Percentiles rank a stretch among this genome's conserved stretches.
Conservation (phyloP, 2,329 filamentous ascomycete genomes). For the Colletotrichum neosansevieriae region DNA sequence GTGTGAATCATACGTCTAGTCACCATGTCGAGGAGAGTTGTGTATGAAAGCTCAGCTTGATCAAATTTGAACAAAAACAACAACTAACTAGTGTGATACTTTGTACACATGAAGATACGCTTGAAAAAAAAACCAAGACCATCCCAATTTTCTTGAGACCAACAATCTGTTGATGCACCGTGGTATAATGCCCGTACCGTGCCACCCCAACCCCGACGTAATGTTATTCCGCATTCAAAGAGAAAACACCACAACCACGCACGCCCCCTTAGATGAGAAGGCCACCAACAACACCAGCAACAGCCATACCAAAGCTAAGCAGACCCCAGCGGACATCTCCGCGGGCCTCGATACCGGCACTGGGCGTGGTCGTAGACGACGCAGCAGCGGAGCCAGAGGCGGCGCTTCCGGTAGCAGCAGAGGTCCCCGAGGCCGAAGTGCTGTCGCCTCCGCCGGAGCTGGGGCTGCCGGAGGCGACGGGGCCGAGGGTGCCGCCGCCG, state of each 20-base stretch:
- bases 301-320: constrained; percentile 33
- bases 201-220: not conserved
- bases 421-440: not conserved
- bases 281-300: constrained; percentile 34
- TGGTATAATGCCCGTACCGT: constrained; percentile 17
- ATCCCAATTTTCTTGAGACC: not conserved
- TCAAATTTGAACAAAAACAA: constrained; percentile 1
- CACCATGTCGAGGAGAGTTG: no score
- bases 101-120: constrained; percentile 19
- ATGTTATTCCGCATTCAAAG: not conserved
- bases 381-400: constrained; percentile 9
- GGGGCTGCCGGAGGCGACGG: constrained; percentile 21
- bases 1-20: no score
- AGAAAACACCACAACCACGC: not conserved
- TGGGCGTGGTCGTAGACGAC: constrained; percentile 7
- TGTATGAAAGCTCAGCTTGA: constrained; percentile 20
- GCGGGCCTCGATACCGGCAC: constrained; percentile 32
- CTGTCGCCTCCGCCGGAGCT: not conserved
- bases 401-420: not conserved
- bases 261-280: constrained; percentile 24
- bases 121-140: constrained; percentile 16
- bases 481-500: constrained; percentile 34
- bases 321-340: constrained; percentile 36
- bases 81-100: constrained; percentile 20
- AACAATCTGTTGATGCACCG: constrained; percentile 23